These are phyloP conservation scores for Amanita rimosa DNA, from an alignment of 768 basidiomycete species.

Conservation along the genomic window DNA sequence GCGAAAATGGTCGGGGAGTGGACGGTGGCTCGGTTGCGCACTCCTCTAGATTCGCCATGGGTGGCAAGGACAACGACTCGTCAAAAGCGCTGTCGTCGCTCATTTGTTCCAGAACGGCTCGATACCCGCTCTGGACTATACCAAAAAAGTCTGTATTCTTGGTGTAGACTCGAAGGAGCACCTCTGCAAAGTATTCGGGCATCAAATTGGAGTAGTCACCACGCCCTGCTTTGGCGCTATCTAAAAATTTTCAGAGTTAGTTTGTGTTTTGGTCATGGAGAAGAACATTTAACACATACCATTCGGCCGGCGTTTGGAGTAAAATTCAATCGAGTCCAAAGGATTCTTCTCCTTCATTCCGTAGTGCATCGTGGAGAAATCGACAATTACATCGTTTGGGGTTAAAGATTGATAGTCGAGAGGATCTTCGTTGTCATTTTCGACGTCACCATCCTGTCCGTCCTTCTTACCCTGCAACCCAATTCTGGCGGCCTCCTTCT, in stretches of 20 bases:
- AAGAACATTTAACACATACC: slow-evolving; percentile 24
- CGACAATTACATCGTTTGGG: slow-evolving; percentile 49
- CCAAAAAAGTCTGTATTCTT: slow-evolving; percentile 47
- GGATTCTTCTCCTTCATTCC: slow-evolving; percentile 68
- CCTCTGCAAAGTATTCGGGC: slow-evolving; percentile 58
- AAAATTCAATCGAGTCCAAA: slow-evolving; percentile 59
- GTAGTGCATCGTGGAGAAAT: slow-evolving; percentile 58
- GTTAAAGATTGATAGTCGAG: slow-evolving; percentile 19
- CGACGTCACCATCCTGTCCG: slow-evolving; percentile 11
- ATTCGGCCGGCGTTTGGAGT: slow-evolving; percentile 51
- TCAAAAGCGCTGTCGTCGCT: slow-evolving; percentile 6
- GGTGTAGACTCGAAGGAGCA: slow-evolving; percentile 60
- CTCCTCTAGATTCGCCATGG: slow-evolving; percentile 2
- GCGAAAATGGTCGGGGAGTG: slow-evolving; percentile 22
- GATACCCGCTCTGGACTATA: slow-evolving; percentile 60
- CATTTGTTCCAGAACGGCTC: slow-evolving; percentile 24
- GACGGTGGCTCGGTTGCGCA: slow-evolving; percentile 25
- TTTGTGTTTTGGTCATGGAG: not conserved
- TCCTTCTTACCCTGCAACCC: not conserved
- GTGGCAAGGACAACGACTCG: not conserved
- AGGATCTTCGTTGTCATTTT: slow-evolving; percentile 10
- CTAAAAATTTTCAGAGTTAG: slow-evolving; percentile 17
- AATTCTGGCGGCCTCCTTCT: slow-evolving; percentile 13
- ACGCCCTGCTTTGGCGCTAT: slow-evolving; percentile 26
- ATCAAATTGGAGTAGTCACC: slow-evolving; percentile 58